Evolutionary conservation across 1,284 basidiomycete species (phyloP).

Genomic region (Rhodotorula sp.): DNA sequence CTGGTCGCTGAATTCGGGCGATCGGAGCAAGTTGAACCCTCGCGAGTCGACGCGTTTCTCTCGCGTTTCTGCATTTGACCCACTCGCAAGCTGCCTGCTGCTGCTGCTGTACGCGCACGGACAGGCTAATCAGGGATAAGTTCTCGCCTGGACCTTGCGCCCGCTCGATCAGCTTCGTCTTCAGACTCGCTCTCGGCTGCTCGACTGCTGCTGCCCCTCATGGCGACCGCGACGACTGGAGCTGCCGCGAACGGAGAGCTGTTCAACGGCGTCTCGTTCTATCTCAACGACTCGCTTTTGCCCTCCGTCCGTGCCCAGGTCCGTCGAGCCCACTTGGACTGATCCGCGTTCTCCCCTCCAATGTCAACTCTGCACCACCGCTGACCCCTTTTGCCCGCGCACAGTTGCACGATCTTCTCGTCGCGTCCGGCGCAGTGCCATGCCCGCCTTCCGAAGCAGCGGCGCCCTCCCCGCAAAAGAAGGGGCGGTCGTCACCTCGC

Average conservation of each 20-base stretch:
- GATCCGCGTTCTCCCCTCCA: neutral
- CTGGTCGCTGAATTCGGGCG: too few relatives aligned
- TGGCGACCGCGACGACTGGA: neutral
- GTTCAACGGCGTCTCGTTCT: slow-evolving; percentile 13
- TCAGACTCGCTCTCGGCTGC: neutral
- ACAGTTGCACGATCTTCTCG: slow-evolving; percentile 15
- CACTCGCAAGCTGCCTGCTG: too few relatives aligned
- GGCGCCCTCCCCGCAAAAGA: neutral
- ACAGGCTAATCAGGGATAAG: too few relatives aligned
- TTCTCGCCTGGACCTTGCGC: neutral
- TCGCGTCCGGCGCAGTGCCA: slow-evolving; percentile 1
- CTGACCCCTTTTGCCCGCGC: neutral
- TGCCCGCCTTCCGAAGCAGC: slow-evolving; percentile 5
- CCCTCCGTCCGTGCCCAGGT: slow-evolving; percentile 5
- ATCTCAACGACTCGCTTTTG: slow-evolving; percentile 13
- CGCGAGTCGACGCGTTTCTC: neutral
- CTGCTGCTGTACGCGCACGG: too few relatives aligned
- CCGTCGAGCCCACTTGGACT: neutral
- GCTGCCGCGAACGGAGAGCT: neutral
- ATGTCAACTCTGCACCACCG: neutral
- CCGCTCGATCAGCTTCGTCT: neutral
- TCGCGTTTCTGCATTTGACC: too few relatives aligned
- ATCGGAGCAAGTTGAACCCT: neutral
- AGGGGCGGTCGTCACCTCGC: neutral
- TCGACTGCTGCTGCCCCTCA: neutral